Evolutionary conservation across 768 basidiomycete genomes (phyloP), one percentile per base, ranked within the genome.

Genomic region (Kondoa malvinella): DNA sequence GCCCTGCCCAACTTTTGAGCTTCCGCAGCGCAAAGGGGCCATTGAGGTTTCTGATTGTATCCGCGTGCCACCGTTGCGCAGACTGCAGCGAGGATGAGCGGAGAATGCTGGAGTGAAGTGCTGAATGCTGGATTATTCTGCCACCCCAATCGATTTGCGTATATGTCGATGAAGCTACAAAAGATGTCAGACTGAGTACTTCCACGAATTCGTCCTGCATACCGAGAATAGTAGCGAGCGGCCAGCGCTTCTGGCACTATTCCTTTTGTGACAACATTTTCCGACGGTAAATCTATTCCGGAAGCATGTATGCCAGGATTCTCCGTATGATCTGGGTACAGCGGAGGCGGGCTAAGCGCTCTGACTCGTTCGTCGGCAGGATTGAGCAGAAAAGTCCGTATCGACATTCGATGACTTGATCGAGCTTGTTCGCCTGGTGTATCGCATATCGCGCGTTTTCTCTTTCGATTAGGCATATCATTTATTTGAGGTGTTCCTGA

Each of bases 351-450:
- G 21, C 40, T 50, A 8, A 50, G 21, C 8, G 40, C 40, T 50
- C 40, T 8, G 40, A 50, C 40, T 16, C 61, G 61, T 17, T 63
- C 61, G 8, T 63, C 61, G 14, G 61, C 61, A 27, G 61, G 61
- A 63, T 63, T 63, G 26, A 63, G 16, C 16, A 63, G 32, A n/a
- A 63, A 63, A 15, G 61, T 63, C 21, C 40, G 8, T 8, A 50
- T 50, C 21, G 40, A 50, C 40, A 50, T 50, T 8, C 40, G 40
- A 50, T 50, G 40, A 50, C 40, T 50, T 50, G 40, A 50, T 50
- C 40, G 40, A 50, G 40, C 40, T 50, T 50, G 40, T 50, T 50
- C 40, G 40, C 40, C 40, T 50, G 40, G 40, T 50, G 40, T 50
- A 50, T 50, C 40, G 21, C 40, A 50, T 8, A 50, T 8, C 40